Percentiles rank a stretch among this genome's conserved stretches.
Evolutionary conservation across 139 green algal genomes (phyloP).

Genomic region (Chlorella sp.): DNA sequence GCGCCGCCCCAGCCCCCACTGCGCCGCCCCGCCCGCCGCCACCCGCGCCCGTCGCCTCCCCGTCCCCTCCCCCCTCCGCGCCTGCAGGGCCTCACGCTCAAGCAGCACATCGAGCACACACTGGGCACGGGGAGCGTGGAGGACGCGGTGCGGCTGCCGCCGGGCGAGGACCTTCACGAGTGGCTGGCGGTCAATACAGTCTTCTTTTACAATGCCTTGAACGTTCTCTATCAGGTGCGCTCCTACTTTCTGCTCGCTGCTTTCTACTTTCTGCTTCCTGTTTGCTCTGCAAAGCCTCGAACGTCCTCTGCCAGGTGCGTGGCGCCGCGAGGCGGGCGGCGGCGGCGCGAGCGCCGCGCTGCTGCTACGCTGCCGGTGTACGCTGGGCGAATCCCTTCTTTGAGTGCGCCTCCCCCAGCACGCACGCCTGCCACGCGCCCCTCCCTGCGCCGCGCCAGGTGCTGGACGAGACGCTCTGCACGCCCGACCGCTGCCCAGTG

Average conservation of each 20-base stretch:
- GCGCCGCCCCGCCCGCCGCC: not conserved
- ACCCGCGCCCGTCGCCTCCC: not conserved
- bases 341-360: no score
- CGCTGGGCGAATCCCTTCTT: no score
- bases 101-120: conserved; percentile 91
- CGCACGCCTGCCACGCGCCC: no score
- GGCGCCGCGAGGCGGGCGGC: no score
- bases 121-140: conserved; percentile 84
- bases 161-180: conserved; percentile 86
- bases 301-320: no score
- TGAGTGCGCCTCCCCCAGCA: no score
- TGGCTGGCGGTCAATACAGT: conserved; percentile 89
- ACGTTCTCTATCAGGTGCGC: conserved; percentile 90
- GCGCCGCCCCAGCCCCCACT: not conserved
- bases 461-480: conserved; percentile 92
- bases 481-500: conserved; percentile 82
- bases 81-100: conserved; percentile 81
- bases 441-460: no score
- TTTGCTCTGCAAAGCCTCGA: no score
- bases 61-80: no score
- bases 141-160: conserved; percentile 82
- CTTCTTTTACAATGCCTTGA: conserved; percentile 96
- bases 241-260: no score
- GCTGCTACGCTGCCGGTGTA: no score
- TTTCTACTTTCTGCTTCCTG: no score